Evolutionary conservation across 805 yeast species (phyloP), one percentile per base, ranked within the genome.

Genomic region (Kuraishia floccosa): DNA sequence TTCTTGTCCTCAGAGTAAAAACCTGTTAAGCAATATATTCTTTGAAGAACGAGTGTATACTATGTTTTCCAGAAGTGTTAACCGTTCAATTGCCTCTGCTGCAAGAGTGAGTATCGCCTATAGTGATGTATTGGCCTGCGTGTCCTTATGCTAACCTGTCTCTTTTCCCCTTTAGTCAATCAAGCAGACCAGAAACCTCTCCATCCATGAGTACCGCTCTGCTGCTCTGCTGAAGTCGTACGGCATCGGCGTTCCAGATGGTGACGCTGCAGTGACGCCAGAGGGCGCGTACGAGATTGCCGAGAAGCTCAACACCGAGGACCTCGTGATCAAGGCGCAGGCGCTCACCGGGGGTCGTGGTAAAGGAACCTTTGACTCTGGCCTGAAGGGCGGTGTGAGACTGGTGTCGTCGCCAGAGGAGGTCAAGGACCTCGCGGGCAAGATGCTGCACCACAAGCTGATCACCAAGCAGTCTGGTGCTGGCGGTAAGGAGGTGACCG

Each of bases 261-360:
- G 99, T 50, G 76, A 67, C 42, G 91, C 95, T 38, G 93, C 97
- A 42, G 71, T 77, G 47, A 81, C 95, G 30, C 77, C 95, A 30
- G 80, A 81, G 49, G 94, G 80, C 41, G 97, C 97, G 26, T 82
- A 56, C 56, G 68, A 77, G 36, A 76, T 78, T 32, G 97, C 97
- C 44, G 71, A 77, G 61, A 60, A 65, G 35, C 69, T 91, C 51
- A 69, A 71, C 45, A 69, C 82, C 42, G 76, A 77, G 50, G 93
- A 82, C 48, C 66, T 91, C 60, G 99, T 91, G 40, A 71, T 91
- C 58, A 91, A 91, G 68, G 98, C 98, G 39, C 99, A 91, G 66
- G 96, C 96, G 30, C 72, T 91, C 51, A 87, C 99, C 36, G 99
- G 99, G 64, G 99, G 99, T 54, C 79, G 99, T 64, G 99, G 99